A percentile compares a stretch with the other conserved stretches of the same genome.
Conservation (phyloP, 129 eudicot genomes). For the Apium graveolens region DNA sequence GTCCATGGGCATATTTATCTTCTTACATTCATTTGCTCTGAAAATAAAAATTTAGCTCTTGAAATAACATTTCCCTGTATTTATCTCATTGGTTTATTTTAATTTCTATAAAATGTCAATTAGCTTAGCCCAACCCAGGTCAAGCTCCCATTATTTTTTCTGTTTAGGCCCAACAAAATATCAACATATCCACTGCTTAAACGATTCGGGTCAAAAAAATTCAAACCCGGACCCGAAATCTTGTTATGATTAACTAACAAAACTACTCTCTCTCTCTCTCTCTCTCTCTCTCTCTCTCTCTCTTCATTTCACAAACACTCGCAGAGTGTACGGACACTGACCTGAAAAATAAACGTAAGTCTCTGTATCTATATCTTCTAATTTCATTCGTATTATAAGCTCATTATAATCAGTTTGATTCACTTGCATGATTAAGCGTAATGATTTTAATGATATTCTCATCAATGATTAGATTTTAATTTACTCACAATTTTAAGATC, state of each 20-base stretch:
- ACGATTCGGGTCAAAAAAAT: not conserved
- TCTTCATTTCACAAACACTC: not conserved
- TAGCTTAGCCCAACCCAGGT: not conserved
- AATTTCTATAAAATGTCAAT: too few relatives aligned
- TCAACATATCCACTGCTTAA: not conserved
- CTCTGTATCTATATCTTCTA: not conserved
- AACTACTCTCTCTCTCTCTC: not conserved
- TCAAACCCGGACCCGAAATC: not conserved
- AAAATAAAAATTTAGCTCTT: too few relatives aligned
- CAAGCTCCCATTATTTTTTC: not conserved
- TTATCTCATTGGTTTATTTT: too few relatives aligned
- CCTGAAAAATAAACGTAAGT: not conserved
- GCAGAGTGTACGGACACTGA: not conserved
- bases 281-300: not conserved
- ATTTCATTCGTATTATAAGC: not conserved
- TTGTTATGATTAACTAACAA: conserved; percentile 1
- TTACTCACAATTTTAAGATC: not conserved
- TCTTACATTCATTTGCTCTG: too few relatives aligned
- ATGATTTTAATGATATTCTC: not conserved
- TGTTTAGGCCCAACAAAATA: not conserved
- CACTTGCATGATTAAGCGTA: not conserved
- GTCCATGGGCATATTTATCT: too few relatives aligned
- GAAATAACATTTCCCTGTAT: too few relatives aligned
- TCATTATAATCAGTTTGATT: not conserved
- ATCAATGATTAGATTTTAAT: not conserved